phyloP scores from a whole-genome alignment of 208 protist species.

The Vickermania ingenoplastis region DNA sequence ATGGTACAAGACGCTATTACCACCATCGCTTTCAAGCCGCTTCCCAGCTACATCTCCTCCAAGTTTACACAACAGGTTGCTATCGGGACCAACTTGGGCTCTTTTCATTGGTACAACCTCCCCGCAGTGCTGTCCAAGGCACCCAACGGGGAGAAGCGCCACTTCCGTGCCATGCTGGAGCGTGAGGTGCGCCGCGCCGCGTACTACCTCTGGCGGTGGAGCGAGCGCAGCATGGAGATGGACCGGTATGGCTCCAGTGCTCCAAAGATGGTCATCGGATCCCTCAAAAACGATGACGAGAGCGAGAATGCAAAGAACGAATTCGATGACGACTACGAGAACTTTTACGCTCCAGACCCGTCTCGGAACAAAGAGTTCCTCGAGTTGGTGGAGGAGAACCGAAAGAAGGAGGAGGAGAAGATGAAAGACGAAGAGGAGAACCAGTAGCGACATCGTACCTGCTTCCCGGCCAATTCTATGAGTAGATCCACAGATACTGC shows the following conservation, averaged over 20 bases:
- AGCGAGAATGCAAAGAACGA: background rate
- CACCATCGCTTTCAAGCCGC: constrained; percentile 76
- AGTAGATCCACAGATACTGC: background rate
- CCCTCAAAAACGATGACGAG: background rate
- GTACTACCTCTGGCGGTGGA: constrained; percentile 82
- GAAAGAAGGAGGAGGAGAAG: constrained; percentile 34
- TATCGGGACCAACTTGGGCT: constrained; percentile 77
- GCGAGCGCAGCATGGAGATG: constrained; percentile 59
- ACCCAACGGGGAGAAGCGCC: constrained; percentile 63
- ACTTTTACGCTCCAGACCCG: constrained; percentile 57
- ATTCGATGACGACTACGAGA: constrained; percentile 10
- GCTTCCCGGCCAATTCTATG: background rate
- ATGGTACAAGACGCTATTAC: constrained; percentile 88
- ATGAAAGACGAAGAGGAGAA: constrained; percentile 24
- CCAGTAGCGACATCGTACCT: background rate
- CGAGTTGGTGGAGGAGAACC: constrained; percentile 39
- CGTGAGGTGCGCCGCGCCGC: constrained; percentile 78
- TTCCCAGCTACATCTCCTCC: constrained; percentile 23
- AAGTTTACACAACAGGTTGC: constrained; percentile 74
- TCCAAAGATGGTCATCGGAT: constrained; percentile 20
- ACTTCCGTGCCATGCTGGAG: constrained; percentile 77
- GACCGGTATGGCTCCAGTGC: constrained; percentile 63
- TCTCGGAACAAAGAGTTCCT: constrained; percentile 67
- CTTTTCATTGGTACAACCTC: constrained; percentile 84
- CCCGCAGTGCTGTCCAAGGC: constrained; percentile 69